These are phyloP conservation scores for Paspalum vaginatum DNA, from an alignment of 176 grass and related monocot genomes.

Conservation along the genomic window DNA sequence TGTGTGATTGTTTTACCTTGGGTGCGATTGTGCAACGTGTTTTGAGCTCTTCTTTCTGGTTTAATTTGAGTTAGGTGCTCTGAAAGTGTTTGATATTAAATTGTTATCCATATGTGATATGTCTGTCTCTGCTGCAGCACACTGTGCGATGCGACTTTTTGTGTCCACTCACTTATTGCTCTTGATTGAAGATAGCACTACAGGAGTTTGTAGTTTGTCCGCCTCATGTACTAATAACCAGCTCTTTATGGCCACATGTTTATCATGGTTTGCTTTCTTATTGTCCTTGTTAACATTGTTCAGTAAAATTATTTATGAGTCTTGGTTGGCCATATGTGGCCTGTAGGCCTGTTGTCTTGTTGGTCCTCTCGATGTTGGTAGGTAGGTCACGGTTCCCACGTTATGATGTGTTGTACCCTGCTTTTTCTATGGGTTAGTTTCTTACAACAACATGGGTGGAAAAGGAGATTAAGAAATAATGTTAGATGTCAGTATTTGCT, in stretches of 20 bases:
- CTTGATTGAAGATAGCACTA: slow-evolving; percentile 12
- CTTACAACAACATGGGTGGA: neutral
- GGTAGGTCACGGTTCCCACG: neutral
- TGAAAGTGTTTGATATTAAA: neutral
- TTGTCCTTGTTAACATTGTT: neutral
- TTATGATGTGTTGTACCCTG: neutral
- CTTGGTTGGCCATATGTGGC: neutral
- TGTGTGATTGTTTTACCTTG: neutral
- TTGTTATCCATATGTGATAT: neutral
- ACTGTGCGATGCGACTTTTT: neutral
- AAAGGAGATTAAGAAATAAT: neutral
- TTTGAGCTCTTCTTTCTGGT: slow-evolving; percentile 14
- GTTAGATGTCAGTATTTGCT: neutral
- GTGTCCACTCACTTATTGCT: slow-evolving; percentile 4
- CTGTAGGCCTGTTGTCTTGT: neutral
- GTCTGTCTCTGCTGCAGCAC: neutral
- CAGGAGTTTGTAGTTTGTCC: neutral
- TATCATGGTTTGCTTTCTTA: neutral
- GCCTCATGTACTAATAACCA: neutral
- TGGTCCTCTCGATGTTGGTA: slow-evolving; percentile 17
- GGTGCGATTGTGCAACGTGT: neutral
- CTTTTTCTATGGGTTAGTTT: slow-evolving; percentile 14
- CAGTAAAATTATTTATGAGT: neutral
- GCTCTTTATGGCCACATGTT: neutral
- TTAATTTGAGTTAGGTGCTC: neutral